Percentiles rank a stretch among this genome's conserved stretches.
phyloP scores from a whole-genome alignment of 108 stramenopile species.

The Pseudonitzschia multiseries region DNA sequence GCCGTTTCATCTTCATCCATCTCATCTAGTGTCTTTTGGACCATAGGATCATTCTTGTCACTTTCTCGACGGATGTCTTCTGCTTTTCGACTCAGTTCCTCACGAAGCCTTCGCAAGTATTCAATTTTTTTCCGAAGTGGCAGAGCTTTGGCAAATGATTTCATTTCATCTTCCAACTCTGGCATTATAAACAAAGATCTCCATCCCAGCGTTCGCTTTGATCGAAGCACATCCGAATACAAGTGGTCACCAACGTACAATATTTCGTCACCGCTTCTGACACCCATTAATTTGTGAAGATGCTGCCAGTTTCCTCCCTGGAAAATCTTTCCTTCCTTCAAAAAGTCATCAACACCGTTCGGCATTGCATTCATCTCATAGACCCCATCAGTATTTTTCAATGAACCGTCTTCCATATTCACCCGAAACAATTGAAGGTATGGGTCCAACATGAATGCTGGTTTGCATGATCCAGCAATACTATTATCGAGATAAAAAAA shows the following conservation, averaged over 20 bases:
- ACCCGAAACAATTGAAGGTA: constrained; percentile 89
- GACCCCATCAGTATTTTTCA: constrained; percentile 89
- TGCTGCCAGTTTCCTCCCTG: constrained; percentile 96
- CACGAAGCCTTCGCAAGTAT: constrained; percentile 58
- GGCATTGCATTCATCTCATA: constrained; percentile 83
- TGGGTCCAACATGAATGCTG: constrained; percentile 84
- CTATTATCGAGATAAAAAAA: neutral
- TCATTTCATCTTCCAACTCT: constrained; percentile 85
- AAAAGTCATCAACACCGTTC: constrained; percentile 75
- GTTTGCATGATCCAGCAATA: constrained; percentile 91
- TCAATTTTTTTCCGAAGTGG: constrained; percentile 52
- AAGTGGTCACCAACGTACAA: constrained; percentile 98
- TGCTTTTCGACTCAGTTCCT: constrained; percentile 54
- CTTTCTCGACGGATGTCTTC: constrained; percentile 42
- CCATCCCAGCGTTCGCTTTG: constrained; percentile 96
- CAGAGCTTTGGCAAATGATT: constrained; percentile 49
- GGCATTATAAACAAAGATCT: constrained; percentile 90
- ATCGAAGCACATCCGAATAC: constrained; percentile 90
- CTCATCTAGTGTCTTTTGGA: constrained; percentile 46
- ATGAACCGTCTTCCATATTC: constrained; percentile 68
- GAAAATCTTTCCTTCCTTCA: constrained; percentile 85
- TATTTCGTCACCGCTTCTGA: constrained; percentile 90
- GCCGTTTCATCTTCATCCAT: constrained; percentile 69
- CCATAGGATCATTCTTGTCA: constrained; percentile 30
- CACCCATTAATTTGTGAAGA: constrained; percentile 84